Evolutionary conservation across 768 basidiomycete species (phyloP).

Genomic region (Pleurotus ostreatus): DNA sequence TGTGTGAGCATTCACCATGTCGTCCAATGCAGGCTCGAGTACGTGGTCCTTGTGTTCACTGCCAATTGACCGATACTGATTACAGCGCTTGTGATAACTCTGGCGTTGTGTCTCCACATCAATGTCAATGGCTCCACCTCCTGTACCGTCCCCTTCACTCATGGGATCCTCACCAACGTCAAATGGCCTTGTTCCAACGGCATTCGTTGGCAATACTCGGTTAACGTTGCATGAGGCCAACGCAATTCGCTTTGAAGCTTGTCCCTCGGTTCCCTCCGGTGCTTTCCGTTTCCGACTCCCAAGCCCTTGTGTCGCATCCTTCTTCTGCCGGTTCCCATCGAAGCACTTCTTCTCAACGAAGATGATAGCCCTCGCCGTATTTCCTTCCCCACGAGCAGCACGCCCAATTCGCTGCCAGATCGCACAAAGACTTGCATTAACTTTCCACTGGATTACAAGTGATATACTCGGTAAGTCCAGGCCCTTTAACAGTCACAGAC

Average conservation of each 20-base stretch:
- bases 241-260: neutral
- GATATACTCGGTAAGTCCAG: constrained; percentile 28
- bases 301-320: constrained; percentile 1
- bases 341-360: constrained; percentile 24
- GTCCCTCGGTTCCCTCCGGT: neutral
- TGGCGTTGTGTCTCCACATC: neutral
- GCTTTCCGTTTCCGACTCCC: neutral
- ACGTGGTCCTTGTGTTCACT: neutral
- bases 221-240: neutral
- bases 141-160: no score
- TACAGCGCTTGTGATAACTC: neutral
- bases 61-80: neutral
- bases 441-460: constrained; percentile 30
- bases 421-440: constrained; percentile 17
- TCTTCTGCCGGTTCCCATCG: constrained; percentile 15
- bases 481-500: constrained; percentile 19
- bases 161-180: no score
- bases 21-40: constrained; percentile 17
- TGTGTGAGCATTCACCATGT: constrained; percentile 22
- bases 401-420: constrained; percentile 32
- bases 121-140: neutral
- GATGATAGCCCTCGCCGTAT: constrained; percentile 17
- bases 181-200: neutral
- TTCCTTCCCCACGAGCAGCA: constrained; percentile 15
- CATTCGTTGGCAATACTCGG: neutral